Percentiles rank a stretch among this genome's conserved stretches.
These are phyloP conservation scores for Globisporangium paroecandrum DNA, from an alignment of 352 stramenopile genomes.

Conservation along the genomic window DNA sequence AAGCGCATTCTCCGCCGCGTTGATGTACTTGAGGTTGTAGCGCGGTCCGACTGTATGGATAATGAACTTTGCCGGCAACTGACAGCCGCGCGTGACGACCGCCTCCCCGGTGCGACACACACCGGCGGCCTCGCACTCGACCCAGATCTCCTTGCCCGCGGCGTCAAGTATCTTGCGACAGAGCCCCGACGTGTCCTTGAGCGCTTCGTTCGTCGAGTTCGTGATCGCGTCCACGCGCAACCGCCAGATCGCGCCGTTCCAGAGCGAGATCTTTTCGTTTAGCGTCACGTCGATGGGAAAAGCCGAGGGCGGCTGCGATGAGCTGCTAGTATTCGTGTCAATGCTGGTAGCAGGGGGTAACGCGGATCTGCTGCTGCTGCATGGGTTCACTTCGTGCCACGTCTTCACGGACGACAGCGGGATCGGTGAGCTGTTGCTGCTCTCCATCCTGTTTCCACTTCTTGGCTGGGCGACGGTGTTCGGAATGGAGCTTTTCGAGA, in stretches of 20 bases:
- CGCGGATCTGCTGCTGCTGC: background rate
- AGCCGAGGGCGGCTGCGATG: background rate
- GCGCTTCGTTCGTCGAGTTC: constrained; percentile 73
- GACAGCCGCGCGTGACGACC: constrained; percentile 76
- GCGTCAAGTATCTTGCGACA: constrained; percentile 62
- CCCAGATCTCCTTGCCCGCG: constrained; percentile 65
- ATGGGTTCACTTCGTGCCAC: constrained; percentile 14
- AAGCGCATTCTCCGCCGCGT: constrained; percentile 77
- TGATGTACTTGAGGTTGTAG: constrained; percentile 78
- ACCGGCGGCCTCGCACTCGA: constrained; percentile 61
- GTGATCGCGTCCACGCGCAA: constrained; percentile 71
- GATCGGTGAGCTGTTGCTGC: constrained; percentile 7
- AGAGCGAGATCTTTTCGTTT: constrained; percentile 56
- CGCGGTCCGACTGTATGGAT: constrained; percentile 85
- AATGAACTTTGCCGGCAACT: constrained; percentile 55
- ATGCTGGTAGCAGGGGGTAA: constrained; percentile 19
- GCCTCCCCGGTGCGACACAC: constrained; percentile 79
- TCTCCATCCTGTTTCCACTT: background rate
- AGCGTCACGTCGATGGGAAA: constrained; percentile 29
- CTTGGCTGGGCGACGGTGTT: background rate
- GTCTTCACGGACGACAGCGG: constrained; percentile 5
- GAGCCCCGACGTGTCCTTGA: constrained; percentile 62
- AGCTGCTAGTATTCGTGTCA: constrained; percentile 2
- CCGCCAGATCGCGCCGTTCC: constrained; percentile 48
- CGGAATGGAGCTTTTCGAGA: background rate